These are phyloP conservation scores for Colletotrichum acutatum DNA, from an alignment of 2,329 filamentous ascomycete genomes.

Conservation along the genomic window DNA sequence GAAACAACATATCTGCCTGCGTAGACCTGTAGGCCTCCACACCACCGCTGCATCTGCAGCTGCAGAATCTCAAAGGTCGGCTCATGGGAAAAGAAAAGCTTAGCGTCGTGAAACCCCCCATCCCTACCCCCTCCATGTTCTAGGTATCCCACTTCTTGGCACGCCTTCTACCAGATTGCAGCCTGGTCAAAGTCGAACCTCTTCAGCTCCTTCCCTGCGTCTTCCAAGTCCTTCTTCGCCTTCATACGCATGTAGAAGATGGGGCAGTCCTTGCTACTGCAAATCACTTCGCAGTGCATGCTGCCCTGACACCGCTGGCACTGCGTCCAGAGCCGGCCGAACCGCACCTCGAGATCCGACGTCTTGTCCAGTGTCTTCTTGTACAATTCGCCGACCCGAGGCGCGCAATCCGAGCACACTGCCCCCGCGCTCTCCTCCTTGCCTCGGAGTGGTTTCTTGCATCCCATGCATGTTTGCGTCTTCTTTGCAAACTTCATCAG, in stretches of 20 bases:
- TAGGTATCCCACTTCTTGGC: neutral
- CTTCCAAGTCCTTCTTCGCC: constrained; percentile 98
- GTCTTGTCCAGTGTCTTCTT: constrained; percentile 89
- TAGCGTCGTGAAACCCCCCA: constrained; percentile 13
- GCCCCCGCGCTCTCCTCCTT: constrained; percentile 86
- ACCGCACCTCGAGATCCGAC: constrained; percentile 91
- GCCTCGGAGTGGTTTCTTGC: constrained; percentile 91
- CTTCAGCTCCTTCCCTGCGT: constrained; percentile 88
- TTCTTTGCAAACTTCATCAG: constrained; percentile 99
- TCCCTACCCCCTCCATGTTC: neutral
- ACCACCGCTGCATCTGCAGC: constrained; percentile 1
- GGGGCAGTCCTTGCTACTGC: constrained; percentile 93
- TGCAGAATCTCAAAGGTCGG: constrained; percentile 22
- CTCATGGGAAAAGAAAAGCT: constrained; percentile 16
- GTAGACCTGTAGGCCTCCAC: neutral
- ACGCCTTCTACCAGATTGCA: constrained; percentile 62
- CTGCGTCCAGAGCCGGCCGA: constrained; percentile 95
- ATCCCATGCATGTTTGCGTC: constrained; percentile 98
- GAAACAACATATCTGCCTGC: constrained; percentile 14
- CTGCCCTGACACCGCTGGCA: constrained; percentile 98
- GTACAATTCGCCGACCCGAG: constrained; percentile 91
- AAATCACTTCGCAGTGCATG: constrained; percentile 98
- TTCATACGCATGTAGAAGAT: constrained; percentile 99
- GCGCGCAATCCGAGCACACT: constrained; percentile 87
- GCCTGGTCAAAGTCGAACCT: constrained; percentile 90